phyloP scores from a whole-genome alignment of 2,329 filamentous ascomycete species.

The Periconia macrospinosa region DNA sequence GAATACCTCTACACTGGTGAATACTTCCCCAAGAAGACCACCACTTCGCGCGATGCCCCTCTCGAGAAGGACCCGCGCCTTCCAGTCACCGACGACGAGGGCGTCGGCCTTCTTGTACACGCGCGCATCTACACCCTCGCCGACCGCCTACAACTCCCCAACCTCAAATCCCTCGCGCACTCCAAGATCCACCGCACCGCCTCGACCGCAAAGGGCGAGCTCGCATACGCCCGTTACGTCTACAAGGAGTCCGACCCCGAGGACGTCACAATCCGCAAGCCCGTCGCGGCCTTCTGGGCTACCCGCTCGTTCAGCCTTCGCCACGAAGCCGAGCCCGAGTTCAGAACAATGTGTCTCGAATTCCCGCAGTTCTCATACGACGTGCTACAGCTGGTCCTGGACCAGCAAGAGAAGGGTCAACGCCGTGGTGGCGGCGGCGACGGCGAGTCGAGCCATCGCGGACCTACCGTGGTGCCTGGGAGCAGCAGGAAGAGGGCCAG shows the following conservation, averaged over 20 bases:
- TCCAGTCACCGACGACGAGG: slow-evolving; percentile 72
- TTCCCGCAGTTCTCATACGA: slow-evolving; percentile 92
- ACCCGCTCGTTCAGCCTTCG: slow-evolving; percentile 77
- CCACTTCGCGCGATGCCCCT: slow-evolving; percentile 63
- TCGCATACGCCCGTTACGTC: slow-evolving; percentile 87
- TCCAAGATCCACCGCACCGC: slow-evolving; percentile 92
- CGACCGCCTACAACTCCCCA: slow-evolving; percentile 68
- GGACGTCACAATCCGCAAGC: slow-evolving; percentile 74
- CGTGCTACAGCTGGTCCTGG: slow-evolving; percentile 69
- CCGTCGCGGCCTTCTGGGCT: slow-evolving; percentile 90
- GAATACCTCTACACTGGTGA: slow-evolving; percentile 84
- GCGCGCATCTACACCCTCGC: slow-evolving; percentile 88
- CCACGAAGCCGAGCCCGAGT: slow-evolving; percentile 83
- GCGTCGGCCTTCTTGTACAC: slow-evolving; percentile 82
- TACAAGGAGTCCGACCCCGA: slow-evolving; percentile 74
- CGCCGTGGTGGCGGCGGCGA: slow-evolving; percentile 18
- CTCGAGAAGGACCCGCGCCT: slow-evolving; percentile 70
- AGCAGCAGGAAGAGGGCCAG: slow-evolving; percentile 36
- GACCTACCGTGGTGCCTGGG: slow-evolving; percentile 42
- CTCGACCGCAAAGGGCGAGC: slow-evolving; percentile 85
- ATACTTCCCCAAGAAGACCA: slow-evolving; percentile 72
- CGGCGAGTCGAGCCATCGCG: slow-evolving; percentile 23
- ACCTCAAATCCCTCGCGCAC: slow-evolving; percentile 75
- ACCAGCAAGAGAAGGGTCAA: slow-evolving; percentile 51
- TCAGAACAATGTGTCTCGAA: slow-evolving; percentile 81